phyloP scores from a whole-genome alignment of 1,284 basidiomycete species.

The Rhodotorula sp. region DNA sequence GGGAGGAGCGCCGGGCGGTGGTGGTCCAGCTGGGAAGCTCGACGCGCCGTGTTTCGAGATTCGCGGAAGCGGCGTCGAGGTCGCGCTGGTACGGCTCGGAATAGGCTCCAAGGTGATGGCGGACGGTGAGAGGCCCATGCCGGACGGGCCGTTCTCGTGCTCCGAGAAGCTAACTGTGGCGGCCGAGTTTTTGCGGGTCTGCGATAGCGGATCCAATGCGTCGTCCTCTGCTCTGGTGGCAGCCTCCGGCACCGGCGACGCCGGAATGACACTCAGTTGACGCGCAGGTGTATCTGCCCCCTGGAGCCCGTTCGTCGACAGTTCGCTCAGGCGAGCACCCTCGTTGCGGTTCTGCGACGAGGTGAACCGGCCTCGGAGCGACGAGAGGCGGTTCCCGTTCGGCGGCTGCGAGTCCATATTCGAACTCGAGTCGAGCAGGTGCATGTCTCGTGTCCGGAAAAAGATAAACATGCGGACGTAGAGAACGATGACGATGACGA shows the following conservation, averaged over 20 bases:
- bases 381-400: constrained; percentile 13
- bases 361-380: not conserved
- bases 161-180: not conserved
- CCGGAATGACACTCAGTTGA: not conserved
- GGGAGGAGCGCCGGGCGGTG: not conserved
- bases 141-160: not conserved
- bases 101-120: not conserved
- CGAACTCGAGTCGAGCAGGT: constrained; percentile 14
- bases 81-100: not conserved
- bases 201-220: not conserved
- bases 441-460: constrained; percentile 26
- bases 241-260: not conserved
- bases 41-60: not conserved
- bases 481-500: constrained; percentile 22
- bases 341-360: not conserved
- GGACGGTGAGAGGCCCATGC: not conserved
- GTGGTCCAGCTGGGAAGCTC: not conserved
- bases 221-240: not conserved
- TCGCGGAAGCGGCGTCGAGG: not conserved
- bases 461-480: constrained; percentile 29
- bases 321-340: not conserved
- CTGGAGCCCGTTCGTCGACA: not conserved
- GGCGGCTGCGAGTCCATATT: not conserved
- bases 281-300: not conserved
- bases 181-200: not conserved